These are phyloP conservation scores for Anisogramma anomala DNA, from an alignment of 2,329 filamentous ascomycete genomes.

Conservation along the genomic window DNA sequence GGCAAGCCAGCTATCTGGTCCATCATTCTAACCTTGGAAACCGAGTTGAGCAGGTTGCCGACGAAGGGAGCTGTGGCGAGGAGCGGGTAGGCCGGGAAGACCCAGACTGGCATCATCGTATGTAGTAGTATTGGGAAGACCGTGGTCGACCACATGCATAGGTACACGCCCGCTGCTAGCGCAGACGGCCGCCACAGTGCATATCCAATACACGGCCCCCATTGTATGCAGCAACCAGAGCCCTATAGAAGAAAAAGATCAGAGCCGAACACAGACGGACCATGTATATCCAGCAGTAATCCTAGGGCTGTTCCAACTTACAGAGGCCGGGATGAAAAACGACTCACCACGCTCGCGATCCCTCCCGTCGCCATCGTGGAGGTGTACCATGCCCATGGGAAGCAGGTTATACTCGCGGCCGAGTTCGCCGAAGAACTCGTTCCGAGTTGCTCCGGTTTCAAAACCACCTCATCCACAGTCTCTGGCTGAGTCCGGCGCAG, in stretches of 20 bases:
- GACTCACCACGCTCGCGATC: conserved; percentile 56
- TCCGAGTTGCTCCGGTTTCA: conserved; percentile 21
- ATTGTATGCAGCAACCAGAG: conserved; percentile 50
- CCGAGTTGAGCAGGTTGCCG: conserved; percentile 39
- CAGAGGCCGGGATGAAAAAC: conserved; percentile 61
- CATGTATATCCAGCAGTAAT: no score
- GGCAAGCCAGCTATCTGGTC: conserved; percentile 30
- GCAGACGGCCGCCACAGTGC: conserved; percentile 54
- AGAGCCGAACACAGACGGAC: conserved; percentile 24
- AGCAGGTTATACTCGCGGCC: conserved; percentile 35
- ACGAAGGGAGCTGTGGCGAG: conserved; percentile 67
- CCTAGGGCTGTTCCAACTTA: conserved; percentile 23
- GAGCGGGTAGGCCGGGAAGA: conserved; percentile 74
- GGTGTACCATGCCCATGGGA: conserved; percentile 69
- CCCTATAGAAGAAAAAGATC: conserved; percentile 36
- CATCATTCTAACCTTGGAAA: conserved; percentile 19
- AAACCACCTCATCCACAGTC: conserved; percentile 25
- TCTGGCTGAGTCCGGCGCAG: background rate
- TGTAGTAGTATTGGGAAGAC: conserved; percentile 56
- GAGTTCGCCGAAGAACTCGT: conserved; percentile 17
- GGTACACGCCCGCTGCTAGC: conserved; percentile 61
- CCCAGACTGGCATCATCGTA: conserved; percentile 80
- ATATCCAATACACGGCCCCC: conserved; percentile 63
- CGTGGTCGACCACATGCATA: conserved; percentile 57
- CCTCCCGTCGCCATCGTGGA: conserved; percentile 51